These are phyloP conservation scores for Aspergillus pseudotamarii DNA, from an alignment of 2,329 filamentous ascomycete genomes.

Conservation along the genomic window DNA sequence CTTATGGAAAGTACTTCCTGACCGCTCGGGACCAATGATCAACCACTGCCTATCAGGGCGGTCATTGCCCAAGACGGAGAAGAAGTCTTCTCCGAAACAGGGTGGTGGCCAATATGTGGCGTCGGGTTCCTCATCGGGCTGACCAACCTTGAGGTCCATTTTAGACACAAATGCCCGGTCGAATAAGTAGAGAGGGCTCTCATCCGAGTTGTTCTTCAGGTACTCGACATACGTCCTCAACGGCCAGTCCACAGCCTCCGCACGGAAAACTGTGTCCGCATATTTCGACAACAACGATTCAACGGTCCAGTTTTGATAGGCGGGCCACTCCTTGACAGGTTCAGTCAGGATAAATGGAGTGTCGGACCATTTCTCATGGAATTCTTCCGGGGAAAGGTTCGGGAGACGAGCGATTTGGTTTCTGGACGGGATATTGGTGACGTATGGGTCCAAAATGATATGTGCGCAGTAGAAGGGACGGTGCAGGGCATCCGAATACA, in stretches of 20 bases:
- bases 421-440: conserved; percentile 67
- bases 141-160: conserved; percentile 70
- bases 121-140: conserved; percentile 40
- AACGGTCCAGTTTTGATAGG: conserved; percentile 73
- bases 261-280: conserved; percentile 71
- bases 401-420: conserved; percentile 74
- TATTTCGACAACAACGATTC: conserved; percentile 68
- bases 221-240: conserved; percentile 80
- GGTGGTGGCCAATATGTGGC: conserved; percentile 76
- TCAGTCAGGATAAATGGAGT: conserved; percentile 84
- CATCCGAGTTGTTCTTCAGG: conserved; percentile 77
- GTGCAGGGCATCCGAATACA: conserved; percentile 90
- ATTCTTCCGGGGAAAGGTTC: conserved; percentile 72
- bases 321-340: conserved; percentile 80
- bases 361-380: conserved; percentile 73
- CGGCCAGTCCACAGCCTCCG: conserved; percentile 92
- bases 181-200: conserved; percentile 91
- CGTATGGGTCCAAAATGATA: conserved; percentile 67
- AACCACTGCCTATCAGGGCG: conserved; percentile 90
- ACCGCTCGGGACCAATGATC: conserved; percentile 83
- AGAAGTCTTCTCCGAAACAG: conserved; percentile 86
- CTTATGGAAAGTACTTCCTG: conserved; percentile 94
- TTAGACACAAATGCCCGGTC: conserved; percentile 85
- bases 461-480: conserved; percentile 88
- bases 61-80: conserved; percentile 74